A percentile compares a stretch with the other conserved stretches of the same genome.
Conservation (phyloP, 2,329 filamentous ascomycete species). For the Cordyceps cateniannulata region DNA sequence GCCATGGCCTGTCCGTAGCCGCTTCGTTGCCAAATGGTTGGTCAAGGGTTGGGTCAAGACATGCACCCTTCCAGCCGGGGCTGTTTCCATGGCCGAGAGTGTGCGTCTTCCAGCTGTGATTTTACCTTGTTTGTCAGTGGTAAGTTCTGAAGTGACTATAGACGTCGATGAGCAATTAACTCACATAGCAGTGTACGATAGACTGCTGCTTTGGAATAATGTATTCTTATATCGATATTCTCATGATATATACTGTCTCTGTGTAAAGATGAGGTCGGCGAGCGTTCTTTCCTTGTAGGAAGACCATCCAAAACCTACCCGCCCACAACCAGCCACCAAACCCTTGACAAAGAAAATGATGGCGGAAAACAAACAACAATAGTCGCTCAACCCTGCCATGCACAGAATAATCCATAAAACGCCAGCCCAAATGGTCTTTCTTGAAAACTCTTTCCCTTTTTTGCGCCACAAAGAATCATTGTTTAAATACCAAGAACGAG, state of each 20-base stretch:
- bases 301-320: background rate
- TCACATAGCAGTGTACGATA: background rate
- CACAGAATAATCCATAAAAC: conserved; percentile 3
- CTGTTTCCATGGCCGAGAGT: too few species aligned
- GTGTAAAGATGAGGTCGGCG: background rate
- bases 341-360: background rate
- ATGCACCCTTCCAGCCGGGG: too few species aligned
- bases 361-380: background rate
- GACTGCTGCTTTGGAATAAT: background rate
- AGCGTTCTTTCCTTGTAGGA: background rate
- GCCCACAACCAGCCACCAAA: background rate
- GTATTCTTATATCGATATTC: background rate
- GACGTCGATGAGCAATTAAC: background rate
- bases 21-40: too few species aligned
- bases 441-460: background rate
- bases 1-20: too few species aligned
- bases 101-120: too few species aligned
- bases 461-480: background rate
- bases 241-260: background rate
- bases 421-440: background rate
- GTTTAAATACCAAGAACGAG: conserved; percentile 56
- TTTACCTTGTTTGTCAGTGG: too few species aligned
- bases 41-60: too few species aligned
- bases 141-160: background rate
- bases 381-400: background rate